Evolutionary conservation across 78 protist species (phyloP).

Genomic region (Neovahlkampfia damariscottae): DNA sequence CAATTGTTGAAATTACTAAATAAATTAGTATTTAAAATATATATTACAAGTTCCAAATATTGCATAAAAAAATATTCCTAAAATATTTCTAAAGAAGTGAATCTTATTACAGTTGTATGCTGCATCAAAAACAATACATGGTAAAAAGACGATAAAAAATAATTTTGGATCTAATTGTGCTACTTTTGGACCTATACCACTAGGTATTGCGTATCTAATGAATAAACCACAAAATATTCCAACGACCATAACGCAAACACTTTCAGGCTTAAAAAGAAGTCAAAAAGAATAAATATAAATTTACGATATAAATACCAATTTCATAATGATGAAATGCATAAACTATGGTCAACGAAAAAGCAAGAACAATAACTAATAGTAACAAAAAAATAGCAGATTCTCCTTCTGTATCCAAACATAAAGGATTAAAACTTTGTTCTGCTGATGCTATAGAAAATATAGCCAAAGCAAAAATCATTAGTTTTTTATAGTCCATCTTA

Average conservation of each 20-base stretch:
- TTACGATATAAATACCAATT: too few species aligned
- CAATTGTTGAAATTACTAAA: conserved; percentile 57
- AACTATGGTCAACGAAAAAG: too few species aligned
- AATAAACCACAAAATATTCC: neutral
- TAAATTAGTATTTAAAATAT: too few species aligned
- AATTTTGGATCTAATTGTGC: conserved; percentile 31
- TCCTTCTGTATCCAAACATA: neutral
- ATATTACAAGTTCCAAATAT: conserved; percentile 79
- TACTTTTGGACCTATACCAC: neutral
- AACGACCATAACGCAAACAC: neutral
- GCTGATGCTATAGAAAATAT: too few species aligned
- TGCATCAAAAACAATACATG: conserved; percentile 81
- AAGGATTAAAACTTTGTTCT: too few species aligned
- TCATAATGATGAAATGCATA: too few species aligned
- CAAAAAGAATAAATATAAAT: too few species aligned
- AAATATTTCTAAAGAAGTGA: conserved; percentile 58
- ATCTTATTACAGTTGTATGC: conserved; percentile 46
- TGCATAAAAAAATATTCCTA: conserved; percentile 61
- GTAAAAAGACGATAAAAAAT: conserved; percentile 76
- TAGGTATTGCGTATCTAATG: neutral
- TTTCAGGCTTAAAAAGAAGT: neutral
- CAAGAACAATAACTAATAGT: neutral
- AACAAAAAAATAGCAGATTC: neutral
- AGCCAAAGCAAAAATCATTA: too few species aligned
- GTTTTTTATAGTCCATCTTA: too few species aligned